phyloP scores from a whole-genome alignment of 2,329 filamentous ascomycete species.

The Colletotrichum theobromicola region DNA sequence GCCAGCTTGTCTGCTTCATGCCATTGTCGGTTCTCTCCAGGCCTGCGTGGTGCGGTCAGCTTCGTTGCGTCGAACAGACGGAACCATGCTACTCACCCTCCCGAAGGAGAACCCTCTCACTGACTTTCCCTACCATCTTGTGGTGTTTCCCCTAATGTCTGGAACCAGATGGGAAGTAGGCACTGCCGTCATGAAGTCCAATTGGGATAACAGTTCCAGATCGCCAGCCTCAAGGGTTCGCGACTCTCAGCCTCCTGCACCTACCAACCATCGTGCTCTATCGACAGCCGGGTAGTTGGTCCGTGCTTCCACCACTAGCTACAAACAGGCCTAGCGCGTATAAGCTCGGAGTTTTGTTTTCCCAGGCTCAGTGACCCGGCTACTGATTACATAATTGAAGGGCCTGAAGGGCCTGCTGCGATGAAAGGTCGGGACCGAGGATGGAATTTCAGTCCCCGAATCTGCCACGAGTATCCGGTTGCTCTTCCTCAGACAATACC shows the following conservation, averaged over 20 bases:
- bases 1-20: conserved; percentile 95
- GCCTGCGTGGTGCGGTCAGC: conserved; percentile 56
- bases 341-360: neutral
- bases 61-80: neutral
- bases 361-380: neutral
- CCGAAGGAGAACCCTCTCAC: conserved; percentile 66
- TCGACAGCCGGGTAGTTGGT: neutral
- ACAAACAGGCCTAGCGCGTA: neutral
- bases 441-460: neutral
- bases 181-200: neutral
- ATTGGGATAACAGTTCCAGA: neutral
- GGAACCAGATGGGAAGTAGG: neutral
- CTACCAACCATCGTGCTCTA: neutral
- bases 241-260: conserved; percentile 13
- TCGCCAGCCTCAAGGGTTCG: conserved; percentile 9
- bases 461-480: neutral
- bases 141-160: conserved; percentile 2
- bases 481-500: neutral
- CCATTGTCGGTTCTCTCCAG: conserved; percentile 97
- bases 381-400: neutral
- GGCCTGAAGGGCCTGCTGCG: neutral
- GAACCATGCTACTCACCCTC: conserved; percentile 54
- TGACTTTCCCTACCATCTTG: conserved; percentile 68
- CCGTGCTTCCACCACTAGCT: neutral
- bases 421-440: neutral